These are phyloP conservation scores for Trichoderma sp. DNA, from an alignment of 2,329 filamentous ascomycete genomes.

Conservation along the genomic window DNA sequence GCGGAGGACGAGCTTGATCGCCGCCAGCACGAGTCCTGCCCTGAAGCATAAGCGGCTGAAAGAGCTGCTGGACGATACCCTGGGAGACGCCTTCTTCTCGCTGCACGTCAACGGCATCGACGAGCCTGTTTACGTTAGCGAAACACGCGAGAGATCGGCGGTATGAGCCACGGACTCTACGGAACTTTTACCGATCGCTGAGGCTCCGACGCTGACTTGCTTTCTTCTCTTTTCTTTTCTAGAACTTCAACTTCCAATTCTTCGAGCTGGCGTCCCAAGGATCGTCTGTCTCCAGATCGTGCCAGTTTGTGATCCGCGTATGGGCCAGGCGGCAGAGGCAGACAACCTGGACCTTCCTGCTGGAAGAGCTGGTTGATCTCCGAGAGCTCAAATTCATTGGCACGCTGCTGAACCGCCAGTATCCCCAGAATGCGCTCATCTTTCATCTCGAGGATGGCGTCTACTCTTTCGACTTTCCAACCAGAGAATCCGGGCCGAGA, in stretches of 20 bases:
- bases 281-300: conserved; percentile 64
- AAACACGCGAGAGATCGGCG: conserved; percentile 75
- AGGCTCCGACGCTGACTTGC: conserved; percentile 10
- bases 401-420: conserved; percentile 66
- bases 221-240: not conserved
- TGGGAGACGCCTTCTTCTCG: conserved; percentile 89
- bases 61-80: conserved; percentile 66
- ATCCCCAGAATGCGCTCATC: conserved; percentile 79
- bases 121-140: conserved; percentile 88
- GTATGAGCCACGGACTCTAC: conserved; percentile 38
- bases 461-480: conserved; percentile 74
- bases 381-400: conserved; percentile 77
- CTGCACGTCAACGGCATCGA: conserved; percentile 67
- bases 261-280: conserved; percentile 72
- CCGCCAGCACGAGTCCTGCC: conserved; percentile 49
- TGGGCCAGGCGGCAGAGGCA: conserved; percentile 66
- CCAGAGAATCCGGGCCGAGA: conserved; percentile 52
- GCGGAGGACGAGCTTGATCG: conserved; percentile 52
- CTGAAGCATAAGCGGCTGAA: conserved; percentile 75
- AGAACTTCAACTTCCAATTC: conserved; percentile 85
- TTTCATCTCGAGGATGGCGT: conserved; percentile 86
- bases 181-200: not conserved
- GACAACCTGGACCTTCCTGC: conserved; percentile 60
- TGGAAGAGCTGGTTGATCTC: conserved; percentile 73
- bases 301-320: conserved; percentile 67